Conservation (phyloP, 371 early-diverging fungal species). For the Mortierella sp. region DNA sequence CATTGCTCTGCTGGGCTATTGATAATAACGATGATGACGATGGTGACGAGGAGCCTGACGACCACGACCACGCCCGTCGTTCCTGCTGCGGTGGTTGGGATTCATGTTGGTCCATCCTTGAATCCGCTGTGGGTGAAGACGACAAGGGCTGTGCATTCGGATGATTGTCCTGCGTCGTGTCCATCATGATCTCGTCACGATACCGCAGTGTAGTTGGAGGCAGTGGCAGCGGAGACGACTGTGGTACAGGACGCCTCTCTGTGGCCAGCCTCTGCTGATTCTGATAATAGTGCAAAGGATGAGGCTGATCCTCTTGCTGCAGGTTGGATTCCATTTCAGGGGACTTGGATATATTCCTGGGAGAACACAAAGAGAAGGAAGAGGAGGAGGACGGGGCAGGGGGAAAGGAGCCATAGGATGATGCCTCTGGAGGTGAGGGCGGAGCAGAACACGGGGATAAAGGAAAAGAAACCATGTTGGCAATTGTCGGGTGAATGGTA, state of each 20-base stretch:
- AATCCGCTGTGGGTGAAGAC: neutral
- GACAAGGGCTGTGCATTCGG: neutral
- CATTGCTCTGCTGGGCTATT: neutral
- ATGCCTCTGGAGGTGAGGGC: neutral
- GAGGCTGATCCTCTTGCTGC: conserved; percentile 1
- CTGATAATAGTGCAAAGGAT: neutral
- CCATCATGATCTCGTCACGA: neutral
- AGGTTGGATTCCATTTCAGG: conserved; percentile 7
- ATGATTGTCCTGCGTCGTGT: neutral
- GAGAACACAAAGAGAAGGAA: conserved; percentile 15
- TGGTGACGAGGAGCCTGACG: neutral
- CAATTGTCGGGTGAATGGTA: conserved; percentile 41
- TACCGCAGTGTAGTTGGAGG: neutral
- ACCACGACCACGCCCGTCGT: too few species aligned
- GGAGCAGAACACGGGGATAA: neutral
- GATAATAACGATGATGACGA: neutral
- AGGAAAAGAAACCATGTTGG: conserved; percentile 23
- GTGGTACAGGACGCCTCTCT: too few species aligned
- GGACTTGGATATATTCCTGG: conserved; percentile 19
- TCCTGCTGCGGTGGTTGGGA: too few species aligned
- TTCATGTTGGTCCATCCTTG: too few species aligned
- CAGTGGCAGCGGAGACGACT: neutral
- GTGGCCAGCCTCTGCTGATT: too few species aligned
- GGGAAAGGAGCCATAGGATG: conserved; percentile 19
- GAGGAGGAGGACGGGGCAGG: conserved; percentile 17